phyloP scores from a whole-genome alignment of 306 rosid genomes.

The Corylus heterophylla region DNA sequence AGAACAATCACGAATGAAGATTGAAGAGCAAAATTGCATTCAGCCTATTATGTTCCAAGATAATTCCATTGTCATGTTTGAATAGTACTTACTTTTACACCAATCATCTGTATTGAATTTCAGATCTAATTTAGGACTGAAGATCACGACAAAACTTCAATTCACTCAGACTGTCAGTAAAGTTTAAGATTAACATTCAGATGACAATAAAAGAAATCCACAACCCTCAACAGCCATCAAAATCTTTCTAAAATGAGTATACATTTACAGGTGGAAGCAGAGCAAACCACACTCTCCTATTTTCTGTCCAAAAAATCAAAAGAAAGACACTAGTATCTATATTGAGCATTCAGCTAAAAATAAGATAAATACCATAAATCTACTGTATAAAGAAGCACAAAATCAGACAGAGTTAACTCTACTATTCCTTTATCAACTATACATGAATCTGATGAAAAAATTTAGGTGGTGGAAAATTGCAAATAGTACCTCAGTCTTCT shows the following conservation, averaged over 20 bases:
- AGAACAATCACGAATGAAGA: constrained; percentile 4
- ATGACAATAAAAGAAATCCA: constrained; percentile 5
- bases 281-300: background rate
- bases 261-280: background rate
- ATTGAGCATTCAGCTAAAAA: background rate
- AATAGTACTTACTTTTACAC: background rate
- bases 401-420: background rate
- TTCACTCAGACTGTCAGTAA: background rate
- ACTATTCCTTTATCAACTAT: background rate
- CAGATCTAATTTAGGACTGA: background rate
- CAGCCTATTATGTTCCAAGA: background rate
- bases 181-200: constrained; percentile 13
- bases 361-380: background rate
- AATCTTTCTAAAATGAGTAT: constrained; percentile 15
- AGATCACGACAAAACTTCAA: background rate
- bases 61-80: background rate
- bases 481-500: constrained; percentile 58
- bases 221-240: constrained; percentile 17
- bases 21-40: constrained; percentile 10
- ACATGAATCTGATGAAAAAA: background rate
- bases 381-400: background rate
- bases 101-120: background rate
- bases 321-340: background rate
- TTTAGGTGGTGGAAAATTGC: constrained; percentile 7
- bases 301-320: background rate